A percentile compares a stretch with the other conserved stretches of the same genome.
Evolutionary conservation across 1,284 basidiomycete species (phyloP).

Genomic region (Macrocystidia cucumis): DNA sequence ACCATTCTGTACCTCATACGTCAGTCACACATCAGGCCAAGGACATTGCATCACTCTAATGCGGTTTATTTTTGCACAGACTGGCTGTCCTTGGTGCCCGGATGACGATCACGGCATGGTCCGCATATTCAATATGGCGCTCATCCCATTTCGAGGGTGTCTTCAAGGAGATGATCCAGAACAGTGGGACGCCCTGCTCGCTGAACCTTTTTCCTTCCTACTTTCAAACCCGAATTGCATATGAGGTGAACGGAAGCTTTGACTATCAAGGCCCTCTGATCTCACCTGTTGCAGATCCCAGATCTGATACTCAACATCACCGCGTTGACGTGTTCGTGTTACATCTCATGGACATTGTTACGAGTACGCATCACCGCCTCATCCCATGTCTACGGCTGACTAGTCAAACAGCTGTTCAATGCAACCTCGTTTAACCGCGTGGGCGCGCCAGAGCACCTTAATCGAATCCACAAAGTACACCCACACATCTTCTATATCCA

Average conservation of each 20-base stretch:
- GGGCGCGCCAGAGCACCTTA: slow-evolving; percentile 41
- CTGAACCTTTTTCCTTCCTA: slow-evolving; percentile 38
- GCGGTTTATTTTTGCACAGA: slow-evolving; percentile 18
- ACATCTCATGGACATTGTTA: slow-evolving; percentile 38
- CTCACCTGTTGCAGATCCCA: slow-evolving; percentile 29
- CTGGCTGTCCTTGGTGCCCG: slow-evolving; percentile 42
- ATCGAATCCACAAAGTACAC: slow-evolving; percentile 41
- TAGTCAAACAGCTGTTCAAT: slow-evolving; percentile 29
- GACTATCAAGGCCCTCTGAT: slow-evolving; percentile 35
- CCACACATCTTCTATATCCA: not conserved
- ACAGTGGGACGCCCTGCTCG: slow-evolving; percentile 35
- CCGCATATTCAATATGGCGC: slow-evolving; percentile 41
- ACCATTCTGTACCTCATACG: slow-evolving; percentile 48
- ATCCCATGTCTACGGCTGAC: slow-evolving; percentile 6
- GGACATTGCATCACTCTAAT: not conserved
- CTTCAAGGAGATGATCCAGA: slow-evolving; percentile 30
- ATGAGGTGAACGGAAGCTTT: slow-evolving; percentile 28
- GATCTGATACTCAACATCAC: slow-evolving; percentile 38
- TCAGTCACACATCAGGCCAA: slow-evolving; percentile 17
- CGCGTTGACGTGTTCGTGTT: slow-evolving; percentile 32
- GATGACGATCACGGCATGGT: slow-evolving; percentile 39
- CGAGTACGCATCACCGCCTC: slow-evolving; percentile 24
- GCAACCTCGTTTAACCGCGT: slow-evolving; percentile 43
- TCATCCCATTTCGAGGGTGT: slow-evolving; percentile 24
- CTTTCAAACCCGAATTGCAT: slow-evolving; percentile 28